A percentile compares a stretch with the other conserved stretches of the same genome.
Evolutionary conservation across 2,329 filamentous ascomycete genomes (phyloP).

Genomic region (Pseudophaeomoniella oleicola): DNA sequence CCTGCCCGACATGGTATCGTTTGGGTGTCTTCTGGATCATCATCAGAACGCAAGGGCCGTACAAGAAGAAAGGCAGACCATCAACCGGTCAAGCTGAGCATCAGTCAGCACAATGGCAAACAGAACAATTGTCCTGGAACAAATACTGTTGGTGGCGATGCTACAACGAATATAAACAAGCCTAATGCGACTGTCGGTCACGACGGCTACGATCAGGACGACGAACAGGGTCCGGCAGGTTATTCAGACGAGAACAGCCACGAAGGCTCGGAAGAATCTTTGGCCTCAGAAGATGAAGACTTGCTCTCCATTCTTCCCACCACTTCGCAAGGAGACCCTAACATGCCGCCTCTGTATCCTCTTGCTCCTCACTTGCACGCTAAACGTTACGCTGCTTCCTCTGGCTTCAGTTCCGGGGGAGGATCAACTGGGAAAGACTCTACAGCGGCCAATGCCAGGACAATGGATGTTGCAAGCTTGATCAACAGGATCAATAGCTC

Average conservation of each 20-base stretch:
- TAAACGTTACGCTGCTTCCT: constrained; percentile 1
- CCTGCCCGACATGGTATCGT: constrained; percentile 30
- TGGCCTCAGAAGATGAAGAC: neutral
- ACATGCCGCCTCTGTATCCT: constrained; percentile 3
- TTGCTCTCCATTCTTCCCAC: neutral
- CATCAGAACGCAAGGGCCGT: neutral
- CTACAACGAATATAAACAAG: constrained; percentile 8
- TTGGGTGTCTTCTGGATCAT: constrained; percentile 22
- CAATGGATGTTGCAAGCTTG: constrained; percentile 25
- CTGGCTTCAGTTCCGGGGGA: constrained; percentile 13
- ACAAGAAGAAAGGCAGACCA: constrained; percentile 7
- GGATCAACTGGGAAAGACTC: constrained; percentile 12
- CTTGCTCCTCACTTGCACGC: constrained; percentile 2
- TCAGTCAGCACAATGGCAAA: constrained; percentile 1
- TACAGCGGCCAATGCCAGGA: constrained; percentile 16
- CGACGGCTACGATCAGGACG: constrained; percentile 7
- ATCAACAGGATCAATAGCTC: constrained; percentile 23
- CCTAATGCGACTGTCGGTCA: no score
- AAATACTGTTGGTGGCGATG: constrained; percentile 5
- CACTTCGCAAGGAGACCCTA: no score
- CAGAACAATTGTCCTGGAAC: constrained; percentile 10
- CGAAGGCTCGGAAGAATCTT: neutral
- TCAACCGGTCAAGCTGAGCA: constrained; percentile 1
- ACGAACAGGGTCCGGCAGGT: constrained; percentile 2
- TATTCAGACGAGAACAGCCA: neutral